Conservation (phyloP, 139 green algal genomes). For the Picochlorum sp. region DNA sequence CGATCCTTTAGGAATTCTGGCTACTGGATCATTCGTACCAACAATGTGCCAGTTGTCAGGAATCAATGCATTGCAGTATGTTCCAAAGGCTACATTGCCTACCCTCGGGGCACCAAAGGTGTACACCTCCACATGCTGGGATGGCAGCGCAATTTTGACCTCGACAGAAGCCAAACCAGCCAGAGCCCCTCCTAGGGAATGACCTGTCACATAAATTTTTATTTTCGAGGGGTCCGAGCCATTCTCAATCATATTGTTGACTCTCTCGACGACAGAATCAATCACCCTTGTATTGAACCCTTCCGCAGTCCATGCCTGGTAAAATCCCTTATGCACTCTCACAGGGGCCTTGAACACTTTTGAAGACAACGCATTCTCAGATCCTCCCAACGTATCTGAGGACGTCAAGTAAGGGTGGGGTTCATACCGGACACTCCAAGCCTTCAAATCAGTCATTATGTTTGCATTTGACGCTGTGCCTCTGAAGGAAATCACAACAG, state of each 20-base stretch:
- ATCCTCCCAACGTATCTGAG: neutral
- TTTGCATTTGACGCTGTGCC: slow-evolving; percentile 30
- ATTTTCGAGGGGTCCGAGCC: neutral
- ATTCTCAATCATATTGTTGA: neutral
- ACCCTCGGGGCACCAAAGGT: slow-evolving; percentile 46
- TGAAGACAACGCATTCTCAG: neutral
- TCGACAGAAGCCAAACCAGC: slow-evolving; percentile 32
- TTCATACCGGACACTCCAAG: neutral
- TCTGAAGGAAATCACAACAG: slow-evolving; percentile 33
- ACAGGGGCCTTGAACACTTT: slow-evolving; percentile 5
- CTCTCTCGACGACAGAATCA: neutral
- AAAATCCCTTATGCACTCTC: slow-evolving; percentile 32
- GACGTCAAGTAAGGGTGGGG: neutral
- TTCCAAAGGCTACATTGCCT: slow-evolving; percentile 51
- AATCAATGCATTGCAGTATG: slow-evolving; percentile 27
- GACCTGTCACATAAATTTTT: slow-evolving; percentile 18
- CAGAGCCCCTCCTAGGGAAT: slow-evolving; percentile 38
- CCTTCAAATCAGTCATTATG: slow-evolving; percentile 32
- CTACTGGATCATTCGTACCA: slow-evolving; percentile 21
- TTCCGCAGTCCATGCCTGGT: neutral
- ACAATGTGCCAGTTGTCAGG: slow-evolving; percentile 48
- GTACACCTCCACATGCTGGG: slow-evolving; percentile 12
- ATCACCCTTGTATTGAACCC: slow-evolving; percentile 9
- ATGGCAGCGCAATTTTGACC: neutral
- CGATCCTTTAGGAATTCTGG: slow-evolving; percentile 11